A percentile compares a stretch with the other conserved stretches of the same genome.
These are phyloP conservation scores for Citrus sinensis DNA, from an alignment of 345 rosid species.

Conservation along the genomic window DVS_A1.0 CM039161.1:6519501-6520000, in stretches of 20 bases:
- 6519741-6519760: slow-evolving; percentile 46
- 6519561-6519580: slow-evolving; percentile 7
- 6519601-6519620: background rate
- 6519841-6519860: slow-evolving; percentile 52
- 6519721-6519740: slow-evolving; percentile 50
- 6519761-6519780: slow-evolving; percentile 67
- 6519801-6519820: slow-evolving; percentile 66
- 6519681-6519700: slow-evolving; percentile 72
- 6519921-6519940: slow-evolving; percentile 71
- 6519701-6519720: slow-evolving; percentile 60
- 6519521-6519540: background rate
- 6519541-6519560: background rate
- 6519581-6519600: background rate
- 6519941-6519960: slow-evolving; percentile 35
- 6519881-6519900: slow-evolving; percentile 62
- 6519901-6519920: slow-evolving; percentile 67
- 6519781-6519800: slow-evolving; percentile 69
- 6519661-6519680: slow-evolving; percentile 74
- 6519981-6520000: background rate
- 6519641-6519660: slow-evolving; percentile 71
- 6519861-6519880: slow-evolving; percentile 53
- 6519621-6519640: slow-evolving; percentile 18
- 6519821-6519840: slow-evolving; percentile 64
- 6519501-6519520: background rate
- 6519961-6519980: slow-evolving; percentile 4